Percentiles rank a stretch among this genome's conserved stretches.
Evolutionary conservation across 2,329 filamentous ascomycete genomes (phyloP).

Genomic region (Sarocladiaceae sp.): DNA sequence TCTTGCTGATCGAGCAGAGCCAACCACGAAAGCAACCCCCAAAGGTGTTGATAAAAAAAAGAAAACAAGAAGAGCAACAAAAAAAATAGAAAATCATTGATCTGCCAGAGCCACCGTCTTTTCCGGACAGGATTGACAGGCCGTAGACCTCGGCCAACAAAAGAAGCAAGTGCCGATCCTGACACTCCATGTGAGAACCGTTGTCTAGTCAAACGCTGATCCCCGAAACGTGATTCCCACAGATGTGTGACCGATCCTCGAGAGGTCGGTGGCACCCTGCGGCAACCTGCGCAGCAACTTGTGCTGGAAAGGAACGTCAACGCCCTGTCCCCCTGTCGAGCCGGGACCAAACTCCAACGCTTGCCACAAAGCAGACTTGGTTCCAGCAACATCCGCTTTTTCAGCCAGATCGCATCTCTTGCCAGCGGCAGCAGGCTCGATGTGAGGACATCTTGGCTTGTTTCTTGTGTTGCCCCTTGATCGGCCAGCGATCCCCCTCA

Average conservation of each 20-base stretch:
- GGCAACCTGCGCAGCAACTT: slow-evolving; percentile 6
- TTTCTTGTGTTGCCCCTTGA: slow-evolving; percentile 5
- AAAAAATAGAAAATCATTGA: slow-evolving; percentile 7
- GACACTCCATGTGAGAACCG: slow-evolving; percentile 6
- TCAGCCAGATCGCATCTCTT: neutral
- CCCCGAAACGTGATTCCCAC: slow-evolving; percentile 5
- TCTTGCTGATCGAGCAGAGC: neutral
- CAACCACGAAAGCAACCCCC: neutral
- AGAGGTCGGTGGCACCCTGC: neutral
- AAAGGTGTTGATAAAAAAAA: slow-evolving; percentile 4
- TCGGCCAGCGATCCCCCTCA: neutral
- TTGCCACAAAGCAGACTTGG: slow-evolving; percentile 9
- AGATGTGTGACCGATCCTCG: neutral
- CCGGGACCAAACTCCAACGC: slow-evolving; percentile 5
- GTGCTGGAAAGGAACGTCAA: slow-evolving; percentile 4
- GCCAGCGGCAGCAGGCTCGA: neutral
- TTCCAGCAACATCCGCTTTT: slow-evolving; percentile 4
- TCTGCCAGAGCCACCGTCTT: slow-evolving; percentile 8
- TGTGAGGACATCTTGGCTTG: neutral
- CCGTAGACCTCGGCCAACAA: slow-evolving; percentile 6
- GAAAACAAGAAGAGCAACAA: neutral
- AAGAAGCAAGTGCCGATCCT: slow-evolving; percentile 9
- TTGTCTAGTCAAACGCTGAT: slow-evolving; percentile 10
- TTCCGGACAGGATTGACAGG: slow-evolving; percentile 6
- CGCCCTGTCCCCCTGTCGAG: slow-evolving; percentile 7